A percentile compares a stretch with the other conserved stretches of the same genome.
Evolutionary conservation across 1,139 yeast species (phyloP).

Genomic region (Saccharomycopsis hybrid): DNA sequence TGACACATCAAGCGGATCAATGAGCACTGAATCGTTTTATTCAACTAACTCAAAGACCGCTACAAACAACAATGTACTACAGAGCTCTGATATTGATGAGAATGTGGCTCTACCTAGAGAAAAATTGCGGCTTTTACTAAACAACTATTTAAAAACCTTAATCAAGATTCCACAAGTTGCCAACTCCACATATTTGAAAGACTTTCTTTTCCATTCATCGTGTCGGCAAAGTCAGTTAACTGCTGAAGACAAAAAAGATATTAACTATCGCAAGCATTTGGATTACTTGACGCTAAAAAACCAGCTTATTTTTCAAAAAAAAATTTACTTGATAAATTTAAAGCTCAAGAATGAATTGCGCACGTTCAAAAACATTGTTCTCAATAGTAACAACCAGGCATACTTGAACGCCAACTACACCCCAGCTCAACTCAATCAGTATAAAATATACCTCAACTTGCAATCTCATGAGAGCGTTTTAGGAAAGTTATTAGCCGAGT

Average conservation of each 20-base stretch:
- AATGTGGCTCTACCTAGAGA: conserved; percentile 16
- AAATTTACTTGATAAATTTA: conserved; percentile 14
- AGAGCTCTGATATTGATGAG: neutral
- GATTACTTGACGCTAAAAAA: conserved; percentile 11
- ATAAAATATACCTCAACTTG: conserved; percentile 10
- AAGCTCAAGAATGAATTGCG: conserved; percentile 17
- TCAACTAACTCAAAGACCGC: neutral
- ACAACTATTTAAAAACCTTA: conserved; percentile 13
- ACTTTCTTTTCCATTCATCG: conserved; percentile 12
- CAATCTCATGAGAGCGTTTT: conserved; percentile 5
- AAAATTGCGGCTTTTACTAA: conserved; percentile 15
- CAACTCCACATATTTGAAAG: conserved; percentile 9
- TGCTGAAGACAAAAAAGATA: conserved; percentile 11
- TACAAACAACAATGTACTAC: neutral
- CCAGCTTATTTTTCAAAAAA: conserved; percentile 17
- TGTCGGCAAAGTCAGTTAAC: neutral
- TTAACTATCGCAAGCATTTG: conserved; percentile 10
- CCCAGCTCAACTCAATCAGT: conserved; percentile 9
- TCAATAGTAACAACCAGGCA: conserved; percentile 7
- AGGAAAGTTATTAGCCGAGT: conserved; percentile 10
- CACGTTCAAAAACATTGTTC: conserved; percentile 15
- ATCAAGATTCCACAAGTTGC: conserved; percentile 9
- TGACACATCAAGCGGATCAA: neutral
- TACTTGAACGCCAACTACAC: conserved; percentile 10
- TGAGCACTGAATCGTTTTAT: conserved; percentile 1